Evolutionary conservation across 345 rosid genomes (phyloP), one percentile per base, ranked within the genome.

Genomic region (Isatis tinctoria): DNA sequence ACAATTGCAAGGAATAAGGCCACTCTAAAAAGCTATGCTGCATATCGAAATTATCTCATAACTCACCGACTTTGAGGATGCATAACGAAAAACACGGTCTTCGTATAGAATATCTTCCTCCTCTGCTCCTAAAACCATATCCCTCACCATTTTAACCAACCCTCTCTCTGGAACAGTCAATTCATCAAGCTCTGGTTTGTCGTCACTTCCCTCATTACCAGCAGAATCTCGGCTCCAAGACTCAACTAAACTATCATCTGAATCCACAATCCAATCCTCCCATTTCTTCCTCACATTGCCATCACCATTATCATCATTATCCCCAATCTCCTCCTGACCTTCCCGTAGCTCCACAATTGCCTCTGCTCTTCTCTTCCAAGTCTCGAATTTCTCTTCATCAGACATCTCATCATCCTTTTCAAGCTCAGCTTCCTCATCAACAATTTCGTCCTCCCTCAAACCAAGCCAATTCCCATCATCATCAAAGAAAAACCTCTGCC

Each of bases 391-490:
- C 65, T 84, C 90, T 63, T 73, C 82, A 47, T 81, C 95, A 2
- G 86, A 79, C 76, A 78, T 64, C 75, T 78, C 83, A 59, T 78
- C 87, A 12, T 79, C 83, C 18, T 73, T 67, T 1, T 74, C 78
- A 69, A 74, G 72, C 54, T 74, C 82, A n/a, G 53, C 43, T 4
- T 77, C 69, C 11, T 67, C 87, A 10, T 72, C 87, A n/a, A 67
- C 85, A 85, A 87, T 76, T 35, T 81, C 88, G 24, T 85, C 82
- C 7, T 90, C 97, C 70, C 75, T 85, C 63, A 91, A 83, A 51
- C 96, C 96, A 49, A 91, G 69, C 98, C 97, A 94, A 70, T 94
- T 87, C 48, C 90, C 98, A 30, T 88, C 96, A 18, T 91, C 96
- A 33, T 90, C 88, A 27, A 86, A 78, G 73, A 94, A 87, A 68